Conservation (phyloP, 2,329 filamentous ascomycete genomes). For the Alternaria gaisen region DNA sequence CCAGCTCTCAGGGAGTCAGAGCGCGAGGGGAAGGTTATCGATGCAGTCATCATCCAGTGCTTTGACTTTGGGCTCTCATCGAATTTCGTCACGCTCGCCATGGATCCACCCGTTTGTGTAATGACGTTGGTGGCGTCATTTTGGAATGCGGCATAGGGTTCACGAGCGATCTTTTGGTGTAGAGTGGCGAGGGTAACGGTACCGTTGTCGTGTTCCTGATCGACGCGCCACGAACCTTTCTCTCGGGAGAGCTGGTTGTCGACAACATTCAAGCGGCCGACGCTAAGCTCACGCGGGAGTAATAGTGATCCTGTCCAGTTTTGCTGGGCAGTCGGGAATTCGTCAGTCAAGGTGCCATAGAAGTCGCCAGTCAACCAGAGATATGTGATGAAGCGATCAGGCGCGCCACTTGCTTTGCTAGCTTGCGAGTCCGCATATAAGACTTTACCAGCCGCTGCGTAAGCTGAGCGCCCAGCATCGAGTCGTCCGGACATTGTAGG, state of each 20-base stretch:
- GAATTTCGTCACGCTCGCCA: conserved; percentile 20
- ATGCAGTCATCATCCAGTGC: conserved; percentile 52
- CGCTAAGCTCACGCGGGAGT: conserved; percentile 55
- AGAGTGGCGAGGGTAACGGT: conserved; percentile 52
- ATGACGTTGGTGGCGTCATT: conserved; percentile 31
- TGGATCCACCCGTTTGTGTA: conserved; percentile 20
- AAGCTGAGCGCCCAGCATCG: conserved; percentile 55
- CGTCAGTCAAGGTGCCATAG: conserved; percentile 46
- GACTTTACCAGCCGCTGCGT: conserved; percentile 56
- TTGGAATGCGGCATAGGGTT: conserved; percentile 47
- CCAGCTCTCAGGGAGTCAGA: conserved; percentile 51
- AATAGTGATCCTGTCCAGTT: conserved; percentile 58
- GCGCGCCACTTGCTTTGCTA: conserved; percentile 50
- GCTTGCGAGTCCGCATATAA: conserved; percentile 52
- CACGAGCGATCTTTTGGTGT: conserved; percentile 52
- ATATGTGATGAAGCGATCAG: conserved; percentile 55
- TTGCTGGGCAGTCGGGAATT: conserved; percentile 54
- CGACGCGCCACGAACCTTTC: conserved; percentile 53
- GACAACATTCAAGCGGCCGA: conserved; percentile 55
- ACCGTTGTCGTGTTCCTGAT: conserved; percentile 37
- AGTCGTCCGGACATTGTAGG: conserved; percentile 55
- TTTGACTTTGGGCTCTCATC: conserved; percentile 43
- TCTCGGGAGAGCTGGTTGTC: conserved; percentile 53
- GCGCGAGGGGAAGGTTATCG: conserved; percentile 52
- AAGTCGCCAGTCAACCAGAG: conserved; percentile 57